phyloP scores from a whole-genome alignment of 1,284 basidiomycete genomes.

The Xerocomus nothofagi region DNA sequence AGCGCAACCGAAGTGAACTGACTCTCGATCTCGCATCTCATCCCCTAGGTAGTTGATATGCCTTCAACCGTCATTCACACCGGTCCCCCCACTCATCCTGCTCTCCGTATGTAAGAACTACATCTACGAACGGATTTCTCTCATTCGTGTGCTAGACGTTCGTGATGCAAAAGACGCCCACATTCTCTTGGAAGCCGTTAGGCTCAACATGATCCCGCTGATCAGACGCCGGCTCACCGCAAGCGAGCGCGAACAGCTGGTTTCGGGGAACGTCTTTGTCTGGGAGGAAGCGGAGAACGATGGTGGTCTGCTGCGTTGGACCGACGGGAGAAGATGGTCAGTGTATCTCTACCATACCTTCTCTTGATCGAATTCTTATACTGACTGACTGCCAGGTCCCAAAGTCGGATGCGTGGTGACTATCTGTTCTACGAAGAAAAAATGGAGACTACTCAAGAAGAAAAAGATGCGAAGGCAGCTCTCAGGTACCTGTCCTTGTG shows the following conservation, averaged over 20 bases:
- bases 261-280: conserved; percentile 74
- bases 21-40: conserved; percentile 3
- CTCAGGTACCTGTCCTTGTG: conserved; percentile 48
- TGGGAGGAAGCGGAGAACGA: conserved; percentile 83
- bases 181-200: conserved; percentile 73
- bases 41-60: conserved; percentile 11
- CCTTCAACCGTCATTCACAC: conserved; percentile 18
- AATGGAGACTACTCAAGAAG: conserved; percentile 71
- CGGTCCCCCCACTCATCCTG: conserved; percentile 51
- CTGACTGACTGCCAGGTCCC: conserved; percentile 53
- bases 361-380: conserved; percentile 3
- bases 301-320: conserved; percentile 74
- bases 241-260: conserved; percentile 64
- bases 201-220: conserved; percentile 65
- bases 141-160: conserved; percentile 50
- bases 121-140: neutral
- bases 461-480: conserved; percentile 71
- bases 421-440: conserved; percentile 80
- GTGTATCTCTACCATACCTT: conserved; percentile 11
- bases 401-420: conserved; percentile 78
- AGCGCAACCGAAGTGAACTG: conserved; percentile 4
- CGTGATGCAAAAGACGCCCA: conserved; percentile 69
- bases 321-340: conserved; percentile 73
- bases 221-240: conserved; percentile 66
- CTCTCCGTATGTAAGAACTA: conserved; percentile 48